Evolutionary conservation across 768 basidiomycete species (phyloP), one percentile per base, ranked within the genome.

Genomic region (Russula sp.): DNA sequence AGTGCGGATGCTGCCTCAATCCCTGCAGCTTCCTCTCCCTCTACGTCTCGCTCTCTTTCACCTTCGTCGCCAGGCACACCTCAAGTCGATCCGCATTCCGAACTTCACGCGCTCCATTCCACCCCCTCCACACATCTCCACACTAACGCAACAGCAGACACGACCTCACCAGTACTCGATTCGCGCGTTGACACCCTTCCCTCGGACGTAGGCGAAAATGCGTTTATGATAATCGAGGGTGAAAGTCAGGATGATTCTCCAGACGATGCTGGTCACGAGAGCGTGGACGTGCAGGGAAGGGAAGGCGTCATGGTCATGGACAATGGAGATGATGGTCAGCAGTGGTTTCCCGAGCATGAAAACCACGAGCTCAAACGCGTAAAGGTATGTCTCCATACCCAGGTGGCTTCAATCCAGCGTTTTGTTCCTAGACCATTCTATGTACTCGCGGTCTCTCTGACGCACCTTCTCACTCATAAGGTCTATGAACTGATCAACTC

Each of bases 401-500:
- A 48, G 57, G 63, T 69, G 53, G 57, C 62, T 50, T 64, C 68
- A 55, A 69, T 53, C 53, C 60, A 56, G 38, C 61, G 61, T 62
- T 70, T 61, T 57, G 61, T 56, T 62, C 57, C 57, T 63, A 32
- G 18, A n/a, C 18, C 34, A 63, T 70, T 66, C 71, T 68, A 68
- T 65, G 64, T 59, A 71, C 61, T 64, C 51, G 60, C 57, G 67
- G 67, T 58, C 38, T 53, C 32, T 59, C 55, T 59, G 42, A 56
- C 55, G 34, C 42, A 22, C 32, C 30, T 42, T 61, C 54, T 58
- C 46, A 32, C 10, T 54, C 28, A 72, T 67, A 71, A 99, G 89
- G 96, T 99, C 30, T 98, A 99, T 76, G 89, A 95, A 75, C 87
- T 99, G 64, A 84, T 93, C 59, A 92, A 89, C 63, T 83, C 89